Percentiles rank a stretch among this genome's conserved stretches.
These are phyloP conservation scores for Luvunga scandens DNA, from an alignment of 345 rosid genomes.

Conservation along the genomic window DNA sequence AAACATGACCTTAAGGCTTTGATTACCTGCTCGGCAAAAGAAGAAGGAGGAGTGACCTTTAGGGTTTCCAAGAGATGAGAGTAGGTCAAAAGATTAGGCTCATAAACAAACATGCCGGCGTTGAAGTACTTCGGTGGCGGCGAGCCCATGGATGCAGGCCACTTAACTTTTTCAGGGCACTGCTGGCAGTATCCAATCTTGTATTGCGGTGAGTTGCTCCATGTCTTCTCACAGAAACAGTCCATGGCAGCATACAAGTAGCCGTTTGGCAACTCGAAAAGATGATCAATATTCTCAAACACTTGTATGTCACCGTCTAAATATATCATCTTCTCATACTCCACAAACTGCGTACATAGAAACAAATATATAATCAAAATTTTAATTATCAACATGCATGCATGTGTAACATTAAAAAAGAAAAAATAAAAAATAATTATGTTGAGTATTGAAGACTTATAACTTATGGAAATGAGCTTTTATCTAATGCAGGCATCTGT, in stretches of 20 bases:
- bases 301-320: slow-evolving; percentile 73
- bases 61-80: slow-evolving; percentile 37
- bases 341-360: slow-evolving; percentile 41
- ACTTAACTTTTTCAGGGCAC: slow-evolving; percentile 48
- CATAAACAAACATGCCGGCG: slow-evolving; percentile 63
- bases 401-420: neutral
- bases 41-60: slow-evolving; percentile 43
- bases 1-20: neutral
- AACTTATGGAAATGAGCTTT: no score
- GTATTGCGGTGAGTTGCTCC: slow-evolving; percentile 46
- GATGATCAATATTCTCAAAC: slow-evolving; percentile 54
- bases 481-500: no score
- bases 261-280: slow-evolving; percentile 46
- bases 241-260: slow-evolving; percentile 61
- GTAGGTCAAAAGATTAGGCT: slow-evolving; percentile 48
- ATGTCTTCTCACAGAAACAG: slow-evolving; percentile 58
- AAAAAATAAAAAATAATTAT: no score
- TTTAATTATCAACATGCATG: neutral
- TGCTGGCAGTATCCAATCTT: slow-evolving; percentile 66
- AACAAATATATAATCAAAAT: neutral
- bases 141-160: slow-evolving; percentile 41
- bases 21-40: slow-evolving; percentile 68
- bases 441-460: no score
- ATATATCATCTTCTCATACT: slow-evolving; percentile 62
- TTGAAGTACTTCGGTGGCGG: slow-evolving; percentile 63